Base-by-base conservation (phyloP, 768 basidiomycete species). In the Phanerochaete sordida region DNA sequence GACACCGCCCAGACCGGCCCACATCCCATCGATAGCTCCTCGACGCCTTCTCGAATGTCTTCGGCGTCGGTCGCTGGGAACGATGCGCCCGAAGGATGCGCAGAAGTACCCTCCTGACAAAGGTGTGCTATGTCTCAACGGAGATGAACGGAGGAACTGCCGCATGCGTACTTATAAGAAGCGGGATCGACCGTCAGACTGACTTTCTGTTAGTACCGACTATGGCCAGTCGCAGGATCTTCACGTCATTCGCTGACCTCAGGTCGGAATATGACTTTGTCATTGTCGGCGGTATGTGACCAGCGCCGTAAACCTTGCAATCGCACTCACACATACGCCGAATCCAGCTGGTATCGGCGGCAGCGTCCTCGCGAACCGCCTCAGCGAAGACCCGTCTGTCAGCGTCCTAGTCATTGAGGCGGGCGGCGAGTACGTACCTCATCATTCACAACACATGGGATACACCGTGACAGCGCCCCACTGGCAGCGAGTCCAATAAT, bases 391-490 rank as follows among this genome's bases (percentile, higher is more conserved):
- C 35, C 30, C 48, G 5, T 11, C 16, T 15, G 52, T 58, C 6
- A 48, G 24, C 12, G 60, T 64, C 27, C 53, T 64, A 24, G 52
- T 64, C 5, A 44, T 64, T 11, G 63, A 64, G 35, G 63, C 63
- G 6, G 63, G 63, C 13, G 45, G 23, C n/a, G 49, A 33, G 63
- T 64, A 30, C 37, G 33, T 16, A 3, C 27, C 33, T 26, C 21
- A 28, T 24, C 6, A 23, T 24, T 47, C 51, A 9, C 58, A 21
- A 12, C 26, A 13, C 26, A 11, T 15, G 21, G 21, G 5, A 6
- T 3, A 5, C 49, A 35, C 13, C 16, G 21, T 24, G 47, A 33
- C 15, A 26, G 37, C 45, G 44, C n/a, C 9, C 23, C 26, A 30
- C 4, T 26, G 12, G 24, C 26, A 62, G 64, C 37, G 49, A 60